Evolutionary conservation across 805 yeast genomes (phyloP).

Genomic region (Candida xyloterini): DNA sequence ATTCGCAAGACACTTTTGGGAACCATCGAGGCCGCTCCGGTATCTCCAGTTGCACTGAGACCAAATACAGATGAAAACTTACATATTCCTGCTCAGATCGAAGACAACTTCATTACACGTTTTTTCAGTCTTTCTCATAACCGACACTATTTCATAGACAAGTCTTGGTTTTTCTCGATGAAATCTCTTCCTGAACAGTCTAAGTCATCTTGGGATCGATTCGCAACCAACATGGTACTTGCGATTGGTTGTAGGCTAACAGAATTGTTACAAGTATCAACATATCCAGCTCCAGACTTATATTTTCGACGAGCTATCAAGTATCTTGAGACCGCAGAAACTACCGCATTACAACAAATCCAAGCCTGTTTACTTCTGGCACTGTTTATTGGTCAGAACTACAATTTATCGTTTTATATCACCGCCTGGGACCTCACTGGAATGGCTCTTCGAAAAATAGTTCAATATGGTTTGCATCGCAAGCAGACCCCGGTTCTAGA

Average conservation of each 20-base stretch:
- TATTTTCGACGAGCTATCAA: conserved; percentile 19
- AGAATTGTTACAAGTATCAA: conserved; percentile 18
- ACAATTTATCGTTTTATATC: conserved; percentile 19
- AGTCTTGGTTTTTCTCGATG: conserved; percentile 9
- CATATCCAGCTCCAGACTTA: conserved; percentile 21
- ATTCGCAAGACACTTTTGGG: conserved; percentile 19
- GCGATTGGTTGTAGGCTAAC: conserved; percentile 22
- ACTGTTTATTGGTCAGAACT: conserved; percentile 20
- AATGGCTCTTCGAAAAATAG: conserved; percentile 21
- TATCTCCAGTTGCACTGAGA: conserved; percentile 14
- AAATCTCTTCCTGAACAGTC: conserved; percentile 5
- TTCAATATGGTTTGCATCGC: conserved; percentile 23
- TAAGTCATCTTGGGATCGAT: conserved; percentile 19
- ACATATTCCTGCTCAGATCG: conserved; percentile 15
- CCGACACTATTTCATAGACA: conserved; percentile 19
- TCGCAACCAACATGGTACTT: conserved; percentile 16
- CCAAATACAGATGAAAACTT: conserved; percentile 13
- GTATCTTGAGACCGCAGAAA: conserved; percentile 11
- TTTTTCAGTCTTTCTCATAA: conserved; percentile 21
- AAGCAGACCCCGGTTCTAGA: conserved; percentile 16
- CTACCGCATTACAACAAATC: conserved; percentile 18
- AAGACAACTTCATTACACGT: conserved; percentile 12
- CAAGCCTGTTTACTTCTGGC: conserved; percentile 24
- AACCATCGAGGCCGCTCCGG: conserved; percentile 4
- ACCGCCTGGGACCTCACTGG: conserved; percentile 25